phyloP scores from a whole-genome alignment of 345 rosid genomes.

The Nephelium lappaceum region DNA sequence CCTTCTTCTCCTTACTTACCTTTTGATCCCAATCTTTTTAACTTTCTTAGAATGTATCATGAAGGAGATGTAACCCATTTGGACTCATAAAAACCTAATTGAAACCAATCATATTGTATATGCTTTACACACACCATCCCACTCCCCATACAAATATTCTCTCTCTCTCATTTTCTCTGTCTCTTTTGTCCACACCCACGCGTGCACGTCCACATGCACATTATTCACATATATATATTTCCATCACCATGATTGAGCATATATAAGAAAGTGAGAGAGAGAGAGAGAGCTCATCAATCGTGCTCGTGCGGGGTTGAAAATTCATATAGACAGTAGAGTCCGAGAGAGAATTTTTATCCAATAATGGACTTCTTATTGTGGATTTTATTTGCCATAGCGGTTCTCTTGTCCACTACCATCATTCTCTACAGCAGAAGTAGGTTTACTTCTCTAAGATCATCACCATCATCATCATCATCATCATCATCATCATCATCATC shows the following conservation, averaged over 20 bases:
- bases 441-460: slow-evolving; percentile 13
- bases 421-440: slow-evolving; percentile 38
- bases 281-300: slow-evolving; percentile 25
- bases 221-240: neutral
- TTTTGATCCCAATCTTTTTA: neutral
- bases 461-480: slow-evolving; percentile 12
- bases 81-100: neutral
- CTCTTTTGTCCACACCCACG: slow-evolving; percentile 25
- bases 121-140: neutral
- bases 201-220: slow-evolving; percentile 43
- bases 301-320: slow-evolving; percentile 24
- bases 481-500: neutral
- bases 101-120: neutral
- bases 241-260: slow-evolving; percentile 26
- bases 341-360: slow-evolving; percentile 24
- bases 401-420: slow-evolving; percentile 29
- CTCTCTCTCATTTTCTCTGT: neutral
- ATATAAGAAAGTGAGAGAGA: slow-evolving; percentile 31
- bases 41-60: neutral
- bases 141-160: slow-evolving; percentile 16
- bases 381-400: slow-evolving; percentile 33
- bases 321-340: slow-evolving; percentile 25
- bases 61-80: neutral
- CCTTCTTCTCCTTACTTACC: neutral
- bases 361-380: slow-evolving; percentile 44